Percentiles rank a stretch among this genome's conserved stretches.
phyloP scores from a whole-genome alignment of 768 basidiomycete species.

The Chalciporus piperatus region DNA sequence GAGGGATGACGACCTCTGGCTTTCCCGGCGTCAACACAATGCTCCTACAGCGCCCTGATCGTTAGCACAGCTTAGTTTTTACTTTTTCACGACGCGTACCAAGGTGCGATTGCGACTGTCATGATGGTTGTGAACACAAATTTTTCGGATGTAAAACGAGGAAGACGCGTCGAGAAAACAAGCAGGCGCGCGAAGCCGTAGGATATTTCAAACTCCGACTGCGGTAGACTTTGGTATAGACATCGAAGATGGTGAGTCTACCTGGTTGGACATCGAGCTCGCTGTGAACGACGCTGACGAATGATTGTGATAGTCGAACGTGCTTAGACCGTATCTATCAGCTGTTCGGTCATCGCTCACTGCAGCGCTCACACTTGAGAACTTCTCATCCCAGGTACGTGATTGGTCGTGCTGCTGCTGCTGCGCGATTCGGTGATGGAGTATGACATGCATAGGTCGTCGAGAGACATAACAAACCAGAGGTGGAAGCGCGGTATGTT shows the following conservation, averaged over 20 bases:
- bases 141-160: conserved; percentile 4
- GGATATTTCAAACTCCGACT: conserved; percentile 45
- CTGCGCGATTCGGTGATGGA: conserved; percentile 9
- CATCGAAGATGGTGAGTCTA: conserved; percentile 48
- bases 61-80: conserved; percentile 4
- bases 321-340: conserved; percentile 91
- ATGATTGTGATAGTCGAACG: conserved; percentile 72
- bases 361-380: conserved; percentile 95
- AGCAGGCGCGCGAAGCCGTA: conserved; percentile 2
- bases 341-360: conserved; percentile 95
- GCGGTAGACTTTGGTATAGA: conserved; percentile 8
- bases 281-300: conserved; percentile 8
- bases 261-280: not conserved
- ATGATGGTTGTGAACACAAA: conserved; percentile 36
- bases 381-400: conserved; percentile 84
- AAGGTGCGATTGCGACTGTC: conserved; percentile 63
- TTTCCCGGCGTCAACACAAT: conserved; percentile 56
- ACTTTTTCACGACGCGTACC: conserved; percentile 41
- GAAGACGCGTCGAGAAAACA: not conserved
- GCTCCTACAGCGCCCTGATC: conserved; percentile 47
- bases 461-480: conserved; percentile 96
- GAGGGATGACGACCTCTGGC: conserved; percentile 53
- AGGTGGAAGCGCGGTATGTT: conserved; percentile 82
- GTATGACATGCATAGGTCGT: conserved; percentile 61
- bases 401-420: not conserved